These are phyloP conservation scores for Orbilia quercus DNA, from an alignment of 2,329 filamentous ascomycete genomes.

Conservation along the genomic window DNA sequence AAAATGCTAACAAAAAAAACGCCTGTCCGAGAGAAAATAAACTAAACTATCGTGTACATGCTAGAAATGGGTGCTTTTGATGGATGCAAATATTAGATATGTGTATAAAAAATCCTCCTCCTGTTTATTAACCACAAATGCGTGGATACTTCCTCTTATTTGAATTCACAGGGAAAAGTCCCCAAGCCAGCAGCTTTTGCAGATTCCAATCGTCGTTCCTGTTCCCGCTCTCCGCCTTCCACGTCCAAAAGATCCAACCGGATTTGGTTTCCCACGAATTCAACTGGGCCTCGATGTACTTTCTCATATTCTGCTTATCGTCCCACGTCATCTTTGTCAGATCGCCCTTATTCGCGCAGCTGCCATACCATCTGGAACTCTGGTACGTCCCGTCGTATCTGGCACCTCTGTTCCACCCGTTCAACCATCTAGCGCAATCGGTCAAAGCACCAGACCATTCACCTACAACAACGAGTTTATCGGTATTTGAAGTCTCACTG, in stretches of 20 bases:
- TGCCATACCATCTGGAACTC: constrained; percentile 64
- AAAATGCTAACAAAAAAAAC: background rate
- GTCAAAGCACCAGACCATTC: constrained; percentile 78
- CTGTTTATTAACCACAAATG: constrained; percentile 5
- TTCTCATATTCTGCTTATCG: constrained; percentile 48
- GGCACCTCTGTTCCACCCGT: constrained; percentile 71
- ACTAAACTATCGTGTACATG: too few species aligned
- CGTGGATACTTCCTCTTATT: constrained; percentile 12
- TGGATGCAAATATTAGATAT: too few species aligned
- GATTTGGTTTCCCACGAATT: constrained; percentile 67
- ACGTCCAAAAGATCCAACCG: constrained; percentile 72
- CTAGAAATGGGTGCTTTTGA: too few species aligned
- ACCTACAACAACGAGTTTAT: constrained; percentile 76
- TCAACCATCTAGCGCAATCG: constrained; percentile 68
- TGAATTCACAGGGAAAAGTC: constrained; percentile 29
- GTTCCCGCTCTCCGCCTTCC: constrained; percentile 70
- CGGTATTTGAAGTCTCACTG: constrained; percentile 66
- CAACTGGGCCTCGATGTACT: constrained; percentile 69
- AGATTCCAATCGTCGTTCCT: constrained; percentile 62
- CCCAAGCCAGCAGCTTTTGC: constrained; percentile 24
- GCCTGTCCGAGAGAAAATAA: background rate
- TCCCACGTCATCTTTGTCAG: constrained; percentile 19
- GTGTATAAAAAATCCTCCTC: too few species aligned
- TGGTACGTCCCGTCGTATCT: constrained; percentile 70
- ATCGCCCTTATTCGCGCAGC: constrained; percentile 20